Base-by-base conservation (phyloP, 2,329 filamentous ascomycete species). In the Trichoderma oligosporum region DNA sequence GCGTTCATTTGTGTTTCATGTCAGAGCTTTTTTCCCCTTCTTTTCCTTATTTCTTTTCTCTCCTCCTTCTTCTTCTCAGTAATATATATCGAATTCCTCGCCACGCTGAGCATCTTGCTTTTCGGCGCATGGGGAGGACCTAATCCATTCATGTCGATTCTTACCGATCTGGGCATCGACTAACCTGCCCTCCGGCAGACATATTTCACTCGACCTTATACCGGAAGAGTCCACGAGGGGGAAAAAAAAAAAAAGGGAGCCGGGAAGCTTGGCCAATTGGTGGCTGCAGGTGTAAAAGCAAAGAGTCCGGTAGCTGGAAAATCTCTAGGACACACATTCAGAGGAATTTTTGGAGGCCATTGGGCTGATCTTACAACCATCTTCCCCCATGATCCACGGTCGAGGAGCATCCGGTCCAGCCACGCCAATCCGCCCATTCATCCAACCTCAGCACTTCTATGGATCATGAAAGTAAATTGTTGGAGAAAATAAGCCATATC, bases 351-450 rank as follows among this genome's bases (percentile, higher is more conserved):
- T 20, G 20, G 9, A 12, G 18, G 20, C 41, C 41, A 5, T 22
- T 39, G 16, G 16, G n/a, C 12, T 33, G 29, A n/a, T 20, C 29
- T 7, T 5, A 11, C 22, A 8, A n/a, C n/a, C 51, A 35, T 27
- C 29, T 27, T n/a, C 4, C 51, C 51, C 39, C 51, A 11, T 39
- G 39, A 45, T 45, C 29, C 39, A 11, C 16, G 31, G n/a, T 54
- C 51, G 39, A 54, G n/a, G 39, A 54, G 31, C 31, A 38, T 36
- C 22, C 5, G 6, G n/a, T 9, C n/a, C 27, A 39, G 39, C 39
- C 39, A 27, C 51, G 31, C 51, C 39, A 54, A 54, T 12, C 39
- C 51, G 51, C 39, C 39, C 29, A 27, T 27, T n/a, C n/a, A n/a
- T 9, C n/a, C 22, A 35, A 22, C 41, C 22, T 35, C 51, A 7